Evolutionary conservation across 2,329 filamentous ascomycete genomes (phyloP), one percentile per base, ranked within the genome.

Genomic region (Rutstroemia sp.): DNA sequence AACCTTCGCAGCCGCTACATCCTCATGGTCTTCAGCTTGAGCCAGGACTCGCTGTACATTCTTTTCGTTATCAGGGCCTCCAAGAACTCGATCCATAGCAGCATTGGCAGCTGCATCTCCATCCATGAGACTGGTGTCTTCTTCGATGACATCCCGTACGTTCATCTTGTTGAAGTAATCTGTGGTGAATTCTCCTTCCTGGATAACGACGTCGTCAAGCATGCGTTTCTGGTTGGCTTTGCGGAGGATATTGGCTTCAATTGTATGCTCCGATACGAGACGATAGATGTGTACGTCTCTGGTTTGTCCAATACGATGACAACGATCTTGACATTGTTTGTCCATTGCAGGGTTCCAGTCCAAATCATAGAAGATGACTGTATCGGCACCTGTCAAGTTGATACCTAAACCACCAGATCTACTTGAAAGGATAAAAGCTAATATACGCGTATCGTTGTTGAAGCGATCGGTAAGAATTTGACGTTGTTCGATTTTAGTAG

Each of bases 281-380:
- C 92, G 90, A 74, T 97, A 99, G 58, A 99, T 97, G 71, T 97
- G 92, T 34, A 99, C 94, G 69, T 99, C 94, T 30, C 94, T 86
- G 0, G 94, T 97, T 72, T 99, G 94, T 1, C 94, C 94, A 63
- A 99, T 99, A 63, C 94, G 89, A 73, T 99, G 94, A 66, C 90
- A 95, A 66, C 94, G 84, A 70, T 99, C 95, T 73, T 99, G 95
- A 67, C 94, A 99, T 72, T 99, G 94, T 72, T 96, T 96, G 75
- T 99, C 94, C 94, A 99, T 99, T 51, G 95, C 94, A 0, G 94
- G 94, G 67, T 99, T 99, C 95, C 95, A 99, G 70, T 99, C 94
- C 58, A 97, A 85, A 68, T 99, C 94, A 73, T 97, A 99, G 72
- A 99, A 99, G 63, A 99, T 96, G 66, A 99, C 94, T 0, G 92